Evolutionary conservation across 169 alveolate genomes (phyloP).

Genomic region (Perkinsus marinus): DNA sequence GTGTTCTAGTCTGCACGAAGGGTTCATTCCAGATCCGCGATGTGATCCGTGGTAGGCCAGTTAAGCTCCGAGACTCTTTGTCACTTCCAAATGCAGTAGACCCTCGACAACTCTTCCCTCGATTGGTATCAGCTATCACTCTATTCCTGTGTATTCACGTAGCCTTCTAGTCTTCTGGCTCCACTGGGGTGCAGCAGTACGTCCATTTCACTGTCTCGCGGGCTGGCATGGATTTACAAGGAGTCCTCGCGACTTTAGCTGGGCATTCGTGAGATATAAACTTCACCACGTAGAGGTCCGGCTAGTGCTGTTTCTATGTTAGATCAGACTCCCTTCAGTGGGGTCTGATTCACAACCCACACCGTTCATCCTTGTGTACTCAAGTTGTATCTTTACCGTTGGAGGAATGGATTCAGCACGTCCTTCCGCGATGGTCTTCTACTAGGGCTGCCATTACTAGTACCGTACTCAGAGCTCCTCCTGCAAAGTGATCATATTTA

Average conservation of each 20-base stretch:
- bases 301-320: background rate
- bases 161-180: background rate
- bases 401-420: background rate
- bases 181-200: background rate
- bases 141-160: background rate
- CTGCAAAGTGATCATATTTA: too few species aligned
- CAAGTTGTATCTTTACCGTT: background rate
- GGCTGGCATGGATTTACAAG: background rate
- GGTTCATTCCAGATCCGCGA: background rate
- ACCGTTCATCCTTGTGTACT: background rate
- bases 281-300: too few species aligned
- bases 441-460: background rate
- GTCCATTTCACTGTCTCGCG: background rate
- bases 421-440: background rate
- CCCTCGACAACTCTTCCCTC: background rate
- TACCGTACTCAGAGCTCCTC: background rate
- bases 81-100: background rate
- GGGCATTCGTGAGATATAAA: background rate
- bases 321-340: background rate
- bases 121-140: background rate
- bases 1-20: background rate
- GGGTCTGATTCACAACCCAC: background rate
- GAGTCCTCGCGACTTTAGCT: background rate
- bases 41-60: background rate
- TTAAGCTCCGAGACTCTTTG: background rate